Conservation (phyloP, 345 rosid genomes). For the Eucalyptus brandiana region DNA sequence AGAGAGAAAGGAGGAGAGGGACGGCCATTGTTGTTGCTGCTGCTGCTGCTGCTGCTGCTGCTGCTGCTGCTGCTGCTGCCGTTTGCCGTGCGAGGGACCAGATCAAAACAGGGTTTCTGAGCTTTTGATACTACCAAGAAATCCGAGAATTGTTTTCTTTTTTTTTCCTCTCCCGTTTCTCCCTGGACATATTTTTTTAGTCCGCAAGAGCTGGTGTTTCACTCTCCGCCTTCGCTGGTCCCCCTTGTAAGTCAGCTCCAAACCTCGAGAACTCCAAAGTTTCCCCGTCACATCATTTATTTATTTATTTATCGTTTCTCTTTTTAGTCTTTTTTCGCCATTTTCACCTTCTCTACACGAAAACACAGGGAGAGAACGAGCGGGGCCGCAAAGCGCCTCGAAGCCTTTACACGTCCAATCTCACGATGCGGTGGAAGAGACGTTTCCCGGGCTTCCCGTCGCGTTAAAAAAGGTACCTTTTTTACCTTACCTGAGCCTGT, state of each 20-base stretch:
- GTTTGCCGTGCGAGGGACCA: not conserved
- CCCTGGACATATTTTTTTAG: not conserved
- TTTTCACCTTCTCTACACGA: not conserved
- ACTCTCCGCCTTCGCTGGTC: not conserved
- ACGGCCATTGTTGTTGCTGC: not conserved
- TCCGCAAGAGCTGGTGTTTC: not conserved
- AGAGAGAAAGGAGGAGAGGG: not conserved
- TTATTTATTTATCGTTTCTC: not conserved
- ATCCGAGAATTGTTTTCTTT: not conserved
- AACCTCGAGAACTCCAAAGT: not conserved
- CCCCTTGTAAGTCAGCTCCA: not conserved
- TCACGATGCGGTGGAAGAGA: not conserved
- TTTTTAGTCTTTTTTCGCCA: not conserved
- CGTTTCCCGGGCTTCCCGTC: not conserved
- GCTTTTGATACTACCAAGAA: not conserved
- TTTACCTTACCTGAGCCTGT: not conserved
- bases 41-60: not conserved
- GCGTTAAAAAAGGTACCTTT: not conserved
- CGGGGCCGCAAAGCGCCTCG: not conserved
- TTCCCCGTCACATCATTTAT: not conserved
- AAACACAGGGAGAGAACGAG: not conserved
- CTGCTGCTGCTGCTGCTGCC: not conserved
- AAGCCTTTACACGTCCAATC: not conserved
- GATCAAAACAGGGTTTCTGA: not conserved
- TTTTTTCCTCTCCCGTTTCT: not conserved